phyloP scores from a whole-genome alignment of 2,329 filamentous ascomycete species.

The Coleophoma crateriformis region DNA sequence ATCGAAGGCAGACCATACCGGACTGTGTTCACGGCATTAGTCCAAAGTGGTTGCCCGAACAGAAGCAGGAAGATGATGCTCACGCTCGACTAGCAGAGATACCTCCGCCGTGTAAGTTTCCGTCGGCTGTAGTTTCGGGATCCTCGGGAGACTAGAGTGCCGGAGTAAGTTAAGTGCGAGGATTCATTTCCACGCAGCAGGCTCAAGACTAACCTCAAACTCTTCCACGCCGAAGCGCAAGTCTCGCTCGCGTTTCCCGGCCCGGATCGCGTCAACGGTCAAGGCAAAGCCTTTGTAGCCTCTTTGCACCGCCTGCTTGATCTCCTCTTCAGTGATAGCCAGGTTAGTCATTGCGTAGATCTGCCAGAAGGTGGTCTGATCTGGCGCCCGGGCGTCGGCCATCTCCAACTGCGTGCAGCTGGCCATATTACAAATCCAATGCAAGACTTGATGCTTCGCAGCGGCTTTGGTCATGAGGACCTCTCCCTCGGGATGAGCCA shows the following conservation, averaged over 20 bases:
- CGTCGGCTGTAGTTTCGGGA: not conserved
- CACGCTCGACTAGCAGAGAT: not conserved
- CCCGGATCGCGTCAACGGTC: not conserved
- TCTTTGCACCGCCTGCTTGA: not conserved
- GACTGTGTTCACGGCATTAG: no score
- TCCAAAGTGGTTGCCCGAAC: no score
- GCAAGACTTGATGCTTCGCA: conserved; percentile 4
- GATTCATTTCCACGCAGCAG: not conserved
- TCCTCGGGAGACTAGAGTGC: not conserved
- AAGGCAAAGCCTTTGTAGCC: not conserved
- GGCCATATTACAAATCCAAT: conserved; percentile 5
- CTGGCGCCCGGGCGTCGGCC: not conserved
- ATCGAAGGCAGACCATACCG: no score
- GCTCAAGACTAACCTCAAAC: not conserved
- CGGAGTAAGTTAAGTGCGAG: not conserved
- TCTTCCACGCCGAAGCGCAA: not conserved
- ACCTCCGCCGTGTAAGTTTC: not conserved
- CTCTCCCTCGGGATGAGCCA: conserved; percentile 6
- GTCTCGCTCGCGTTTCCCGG: not conserved
- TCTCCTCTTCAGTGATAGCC: not conserved
- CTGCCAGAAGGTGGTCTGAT: not conserved
- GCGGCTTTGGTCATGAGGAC: conserved; percentile 4
- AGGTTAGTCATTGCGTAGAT: not conserved
- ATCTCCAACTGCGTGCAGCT: not conserved
- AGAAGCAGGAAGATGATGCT: not conserved